These are phyloP conservation scores for Schwanniomyces occidentalis DNA, from an alignment of 805 yeast species.

Conservation along the genomic window DNA sequence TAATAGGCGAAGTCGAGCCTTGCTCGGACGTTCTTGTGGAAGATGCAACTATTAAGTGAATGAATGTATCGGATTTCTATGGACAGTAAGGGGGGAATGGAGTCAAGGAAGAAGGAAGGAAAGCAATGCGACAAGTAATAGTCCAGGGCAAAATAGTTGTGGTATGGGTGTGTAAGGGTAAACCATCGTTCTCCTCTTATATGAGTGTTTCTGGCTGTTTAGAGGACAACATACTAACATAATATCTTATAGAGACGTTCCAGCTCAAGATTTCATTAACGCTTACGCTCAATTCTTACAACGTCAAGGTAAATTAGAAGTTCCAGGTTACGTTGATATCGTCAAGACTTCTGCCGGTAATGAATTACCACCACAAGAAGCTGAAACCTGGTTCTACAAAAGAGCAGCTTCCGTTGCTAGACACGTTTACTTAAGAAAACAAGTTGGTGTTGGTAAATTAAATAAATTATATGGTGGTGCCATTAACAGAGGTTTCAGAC, in stretches of 20 bases:
- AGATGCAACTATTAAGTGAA: no score
- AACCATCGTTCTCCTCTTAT: no score
- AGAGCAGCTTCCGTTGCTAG: constrained; percentile 99
- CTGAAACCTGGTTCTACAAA: constrained; percentile 99
- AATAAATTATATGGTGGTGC: constrained; percentile 99
- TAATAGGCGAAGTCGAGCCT: no score
- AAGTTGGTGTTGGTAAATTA: constrained; percentile 98
- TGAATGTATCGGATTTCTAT: no score
- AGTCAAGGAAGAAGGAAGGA: no score
- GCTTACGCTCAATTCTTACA: constrained; percentile 99
- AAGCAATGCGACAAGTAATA: no score
- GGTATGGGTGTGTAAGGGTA: no score
- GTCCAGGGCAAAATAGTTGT: no score
- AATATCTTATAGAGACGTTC: constrained; percentile 86
- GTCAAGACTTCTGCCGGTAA: constrained; percentile 99
- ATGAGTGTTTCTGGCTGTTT: no score
- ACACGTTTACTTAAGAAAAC: constrained; percentile 99
- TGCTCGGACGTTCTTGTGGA: no score
- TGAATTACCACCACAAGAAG: constrained; percentile 99
- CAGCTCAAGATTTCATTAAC: constrained; percentile 99
- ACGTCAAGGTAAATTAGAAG: constrained; percentile 99
- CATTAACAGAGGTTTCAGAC: constrained; percentile 98
- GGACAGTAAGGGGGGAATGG: no score
- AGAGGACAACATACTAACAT: constrained; percentile 35
- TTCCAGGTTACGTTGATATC: constrained; percentile 99